Percentiles rank a stretch among this genome's conserved stretches.
phyloP scores from a whole-genome alignment of 176 grass and related monocot species.

The Oryza rufipogon region DNA sequence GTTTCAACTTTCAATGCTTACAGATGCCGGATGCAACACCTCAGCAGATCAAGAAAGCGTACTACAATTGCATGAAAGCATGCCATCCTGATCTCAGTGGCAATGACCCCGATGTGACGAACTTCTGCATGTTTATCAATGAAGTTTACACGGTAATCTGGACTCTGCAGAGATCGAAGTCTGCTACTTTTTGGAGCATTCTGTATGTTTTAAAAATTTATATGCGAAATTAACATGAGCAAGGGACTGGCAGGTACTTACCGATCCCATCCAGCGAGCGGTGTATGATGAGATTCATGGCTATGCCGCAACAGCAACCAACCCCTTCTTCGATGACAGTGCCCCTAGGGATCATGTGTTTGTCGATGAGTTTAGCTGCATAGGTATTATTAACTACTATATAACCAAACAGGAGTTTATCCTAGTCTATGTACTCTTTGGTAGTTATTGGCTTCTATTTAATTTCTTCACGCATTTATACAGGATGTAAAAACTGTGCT shows the following conservation, averaged over 20 bases:
- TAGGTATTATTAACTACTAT: constrained; percentile 67
- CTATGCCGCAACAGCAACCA: constrained; percentile 71
- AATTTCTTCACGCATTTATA: constrained; percentile 21
- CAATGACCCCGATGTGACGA: constrained; percentile 85
- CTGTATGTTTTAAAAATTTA: background rate
- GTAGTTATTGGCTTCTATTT: background rate
- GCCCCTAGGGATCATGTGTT: constrained; percentile 84
- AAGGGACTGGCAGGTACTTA: constrained; percentile 68
- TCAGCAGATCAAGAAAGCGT: constrained; percentile 93
- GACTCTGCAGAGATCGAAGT: background rate
- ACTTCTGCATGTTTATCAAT: constrained; percentile 99
- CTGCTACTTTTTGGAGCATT: background rate
- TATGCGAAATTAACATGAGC: constrained; percentile 43
- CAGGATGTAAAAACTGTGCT: constrained; percentile 99
- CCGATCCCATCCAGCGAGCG: constrained; percentile 83
- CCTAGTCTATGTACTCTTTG: background rate
- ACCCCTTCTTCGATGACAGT: constrained; percentile 87
- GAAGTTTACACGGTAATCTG: constrained; percentile 82
- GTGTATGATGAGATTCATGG: constrained; percentile 98
- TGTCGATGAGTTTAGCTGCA: constrained; percentile 98
- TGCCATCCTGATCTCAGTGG: constrained; percentile 97
- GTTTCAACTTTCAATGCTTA: constrained; percentile 7
- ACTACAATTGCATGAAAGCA: constrained; percentile 96
- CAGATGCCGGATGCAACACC: constrained; percentile 96
- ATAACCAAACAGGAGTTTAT: constrained; percentile 3